Percentiles rank a stretch among this genome's conserved stretches.
Conservation (phyloP, 805 yeast species). For the Sugiyamaella floridensis region DNA sequence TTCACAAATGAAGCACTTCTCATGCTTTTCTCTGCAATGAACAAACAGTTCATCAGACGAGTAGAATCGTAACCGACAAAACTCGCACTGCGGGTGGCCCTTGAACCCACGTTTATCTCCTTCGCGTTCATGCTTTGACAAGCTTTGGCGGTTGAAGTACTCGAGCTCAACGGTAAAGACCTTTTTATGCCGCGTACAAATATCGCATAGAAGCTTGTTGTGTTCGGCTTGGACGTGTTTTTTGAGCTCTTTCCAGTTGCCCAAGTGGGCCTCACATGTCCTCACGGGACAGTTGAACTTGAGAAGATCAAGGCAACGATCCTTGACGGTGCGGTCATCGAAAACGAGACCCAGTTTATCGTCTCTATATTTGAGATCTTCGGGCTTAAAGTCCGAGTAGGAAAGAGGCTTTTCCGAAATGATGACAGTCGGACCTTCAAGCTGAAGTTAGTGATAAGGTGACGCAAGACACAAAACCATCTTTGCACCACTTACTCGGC, state of each 20-base stretch:
- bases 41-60: constrained; percentile 78
- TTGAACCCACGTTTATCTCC: constrained; percentile 73
- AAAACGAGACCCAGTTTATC: constrained; percentile 52
- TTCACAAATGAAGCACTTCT: constrained; percentile 86
- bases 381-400: constrained; percentile 34
- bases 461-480: constrained; percentile 7
- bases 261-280: constrained; percentile 25
- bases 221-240: constrained; percentile 63
- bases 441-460: not conserved
- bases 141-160: constrained; percentile 51
- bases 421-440: constrained; percentile 48
- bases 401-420: constrained; percentile 40
- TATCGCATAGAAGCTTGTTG: constrained; percentile 56
- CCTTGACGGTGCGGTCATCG: constrained; percentile 44
- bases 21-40: constrained; percentile 80
- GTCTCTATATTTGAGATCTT: constrained; percentile 32
- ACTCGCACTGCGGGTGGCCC: constrained; percentile 86
- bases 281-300: constrained; percentile 50
- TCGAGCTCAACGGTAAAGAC: constrained; percentile 69
- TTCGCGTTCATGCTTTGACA: constrained; percentile 59
- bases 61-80: constrained; percentile 74
- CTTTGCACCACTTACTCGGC: constrained; percentile 41
- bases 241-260: constrained; percentile 48
- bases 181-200: constrained; percentile 71
- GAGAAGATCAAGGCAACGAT: constrained; percentile 46